Base-by-base conservation (phyloP, 2,329 filamentous ascomycete genomes). In the Coniochaeta prunicola region DNA sequence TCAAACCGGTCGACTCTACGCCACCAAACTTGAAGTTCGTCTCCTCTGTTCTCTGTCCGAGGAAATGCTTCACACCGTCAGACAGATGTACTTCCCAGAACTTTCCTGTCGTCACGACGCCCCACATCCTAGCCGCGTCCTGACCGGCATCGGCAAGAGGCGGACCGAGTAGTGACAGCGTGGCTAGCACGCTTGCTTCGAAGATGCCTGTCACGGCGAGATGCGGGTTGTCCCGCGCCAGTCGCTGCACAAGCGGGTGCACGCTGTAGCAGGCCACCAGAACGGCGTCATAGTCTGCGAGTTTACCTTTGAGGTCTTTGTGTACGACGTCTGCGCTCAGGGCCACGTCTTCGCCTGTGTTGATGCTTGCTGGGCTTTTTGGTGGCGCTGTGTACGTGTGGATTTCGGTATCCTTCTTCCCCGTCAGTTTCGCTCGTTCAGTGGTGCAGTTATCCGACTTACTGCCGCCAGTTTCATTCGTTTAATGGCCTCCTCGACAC, bases 261-360 rank as follows among this genome's bases (percentile, higher is more conserved):
- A 89, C 85, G 60, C 90, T 94, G 76, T 91, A 97, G 75, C 93
- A 97, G 21, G 92, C 92, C 2, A 97, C 82, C 0, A 97, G 80
- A 62, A 96, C 87, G n/a, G 81, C 91, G 68, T 94, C 86, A 70
- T 90, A 85, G 30, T 73, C 65, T 2, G 70, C 60, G 0, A 81
- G 69, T 0, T 73, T 60, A 61, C 62, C 70, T 28, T 36, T 70
- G 6, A 90, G 69, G 60, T 84, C 77, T 1, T 77, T 74, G 17
- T 87, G 74, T 56, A 90, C 89, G 59, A 84, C 80, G 1, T 80
- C 68, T 1, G 85, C 81, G 64, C 88, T 92, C 56, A 76, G 70
- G 1, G 75, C 70, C 6, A 92, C 87, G 69, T 92, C 90, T 13
- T 80, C 73, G 63, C 82, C 86, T 64, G 90, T 82, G 73, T 96